phyloP scores from a whole-genome alignment of 192 early-diverging fungal species.

The Mortierella claussenii region DNA sequence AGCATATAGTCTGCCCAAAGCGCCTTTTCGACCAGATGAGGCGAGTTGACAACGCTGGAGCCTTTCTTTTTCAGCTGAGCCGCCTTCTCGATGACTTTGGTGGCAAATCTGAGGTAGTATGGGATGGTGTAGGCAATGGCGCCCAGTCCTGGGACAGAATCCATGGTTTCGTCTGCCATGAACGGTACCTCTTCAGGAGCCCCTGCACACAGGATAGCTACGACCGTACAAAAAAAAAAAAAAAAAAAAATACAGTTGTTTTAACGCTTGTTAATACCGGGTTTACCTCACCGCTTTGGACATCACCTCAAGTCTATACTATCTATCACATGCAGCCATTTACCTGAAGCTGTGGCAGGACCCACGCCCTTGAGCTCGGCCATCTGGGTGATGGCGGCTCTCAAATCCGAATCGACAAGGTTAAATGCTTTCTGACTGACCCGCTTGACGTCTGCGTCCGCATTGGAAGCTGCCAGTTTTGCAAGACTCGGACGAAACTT shows the following conservation, averaged over 20 bases:
- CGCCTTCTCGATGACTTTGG: constrained; percentile 46
- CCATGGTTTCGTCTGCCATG: constrained; percentile 54
- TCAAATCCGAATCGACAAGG: constrained; percentile 18
- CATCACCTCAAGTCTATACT: too few relatives aligned
- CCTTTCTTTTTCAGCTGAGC: constrained; percentile 1
- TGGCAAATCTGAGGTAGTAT: constrained; percentile 49
- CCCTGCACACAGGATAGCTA: constrained; percentile 40
- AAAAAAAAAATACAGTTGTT: not conserved
- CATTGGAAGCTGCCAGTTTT: constrained; percentile 25
- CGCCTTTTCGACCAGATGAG: constrained; percentile 40
- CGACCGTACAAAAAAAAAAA: not conserved
- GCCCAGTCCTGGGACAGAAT: constrained; percentile 44
- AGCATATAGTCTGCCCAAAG: constrained; percentile 48
- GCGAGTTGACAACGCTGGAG: constrained; percentile 13
- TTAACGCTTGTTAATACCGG: too few relatives aligned
- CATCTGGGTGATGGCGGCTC: constrained; percentile 36
- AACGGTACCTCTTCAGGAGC: constrained; percentile 40
- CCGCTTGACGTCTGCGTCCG: constrained; percentile 18
- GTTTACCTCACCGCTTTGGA: not conserved
- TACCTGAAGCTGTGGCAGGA: constrained; percentile 48
- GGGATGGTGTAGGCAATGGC: constrained; percentile 36
- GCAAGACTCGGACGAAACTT: constrained; percentile 43
- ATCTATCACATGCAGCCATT: not conserved
- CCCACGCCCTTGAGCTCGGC: constrained; percentile 46
- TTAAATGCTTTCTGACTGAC: constrained; percentile 28